Base-by-base conservation (phyloP, 2,329 filamentous ascomycete species). In the Aspergillus sclerotialis region DNA sequence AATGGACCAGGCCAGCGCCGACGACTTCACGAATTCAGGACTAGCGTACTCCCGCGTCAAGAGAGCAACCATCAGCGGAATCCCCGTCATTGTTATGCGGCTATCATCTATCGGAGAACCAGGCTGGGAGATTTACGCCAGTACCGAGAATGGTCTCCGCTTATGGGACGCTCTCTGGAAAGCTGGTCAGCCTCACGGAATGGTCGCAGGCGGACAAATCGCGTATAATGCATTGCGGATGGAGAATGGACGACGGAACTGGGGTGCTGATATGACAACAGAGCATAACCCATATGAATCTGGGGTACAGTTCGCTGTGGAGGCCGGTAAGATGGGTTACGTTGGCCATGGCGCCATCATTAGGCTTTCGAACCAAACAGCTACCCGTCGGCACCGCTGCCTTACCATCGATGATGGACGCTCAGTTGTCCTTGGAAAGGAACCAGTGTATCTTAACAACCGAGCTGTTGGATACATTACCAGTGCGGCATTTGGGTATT, bases 41-140 rank as follows among this genome's bases (percentile, higher is more conserved):
- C 57, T 80, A 1, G 67, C 69, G 0, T 72, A 75, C 35, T 68
- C 74, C 40, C 59, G 62, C 1, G 63, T 68, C 29, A 76, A 73
- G 56, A 60, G 56, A 12, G 64, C 65, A 0, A 63, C 53, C 36
- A 64, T 81, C 31, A 63, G 60, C 6, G 73, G 75, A 0, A 67
- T 81, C 10, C 76, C 78, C 0, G 73, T 78, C 3, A 71, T 64
- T 0, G 66, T 65, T 0, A 67, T 78, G 46, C 65, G 73, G 3
- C 64, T 77, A 24, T 80, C 76, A 0, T 76, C 73, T 32, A 72
- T 81, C 4, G 77, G 78, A 5, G 77, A 81, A 44, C 56, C 65
- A 0, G 77, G 78, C 1, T 81, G 75, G 75, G 77, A 81, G 48
- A 67, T 81, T 13, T 74, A 78, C 39, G 67, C 76, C 1, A 76